Base-by-base conservation (phyloP, 305 asterid genomes). In the Fraxinus velutina region DNA sequence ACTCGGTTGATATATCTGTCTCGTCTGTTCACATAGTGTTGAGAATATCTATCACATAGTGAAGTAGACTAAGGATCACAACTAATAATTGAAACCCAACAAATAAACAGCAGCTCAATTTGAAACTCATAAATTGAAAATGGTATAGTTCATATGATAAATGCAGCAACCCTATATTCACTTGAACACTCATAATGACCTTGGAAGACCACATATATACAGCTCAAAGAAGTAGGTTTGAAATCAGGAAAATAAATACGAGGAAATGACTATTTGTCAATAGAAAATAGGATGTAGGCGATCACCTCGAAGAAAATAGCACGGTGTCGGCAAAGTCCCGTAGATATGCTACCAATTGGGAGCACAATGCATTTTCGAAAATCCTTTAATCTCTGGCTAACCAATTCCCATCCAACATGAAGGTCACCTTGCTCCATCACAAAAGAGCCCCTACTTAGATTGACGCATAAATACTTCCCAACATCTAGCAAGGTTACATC, bases 251-350 rank as follows among this genome's bases (percentile, higher is more conserved):
- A 75, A 76, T 1, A 6, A 66, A 17, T 6, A 21, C 8, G 19
- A 29, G 55, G 57, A 68, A 13, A 71, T 0, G 33, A 77, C 33
- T 50, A 36, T 12, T 10, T 17, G 47, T 3, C 71, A 47, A 32
- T 57, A n/a, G 24, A n/a, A 42, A 81, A 52, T 42, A 79, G 13
- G 74, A 68, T 79, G 47, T 1, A 57, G 34, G n/a, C 22, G 76
- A 78, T 86, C 78, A 96, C 99, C 97, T 96, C 94, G 87, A 96
- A 96, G 79, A 96, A 84, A 84, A 96, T 90, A 57, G 97, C 97
- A 24, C 99, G 97, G 81, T 96, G 99, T 89, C 97, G 89, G 90
- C 99, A 96, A 75, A 94, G 97, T 81, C 97, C 98, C 86, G 89
- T 86, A 8, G 97, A 93, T 73, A 94, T 86, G 82, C 27, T 24